These are phyloP conservation scores for Cladosporium colombiae DNA, from an alignment of 2,329 filamentous ascomycete species.

Conservation along the genomic window DNA sequence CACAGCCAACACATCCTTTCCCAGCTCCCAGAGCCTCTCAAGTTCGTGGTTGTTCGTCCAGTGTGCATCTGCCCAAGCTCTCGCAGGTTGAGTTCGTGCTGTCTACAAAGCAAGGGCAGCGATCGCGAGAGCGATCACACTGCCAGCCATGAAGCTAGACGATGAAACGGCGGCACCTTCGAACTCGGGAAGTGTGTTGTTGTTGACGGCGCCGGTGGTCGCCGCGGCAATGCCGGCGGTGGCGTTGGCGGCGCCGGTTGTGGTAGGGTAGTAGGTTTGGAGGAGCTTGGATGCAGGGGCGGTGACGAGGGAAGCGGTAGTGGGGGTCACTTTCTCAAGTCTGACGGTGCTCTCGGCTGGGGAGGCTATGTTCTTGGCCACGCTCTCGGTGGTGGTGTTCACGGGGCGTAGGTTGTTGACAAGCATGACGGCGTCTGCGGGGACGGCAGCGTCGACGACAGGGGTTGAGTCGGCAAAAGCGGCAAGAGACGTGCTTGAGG, in stretches of 20 bases:
- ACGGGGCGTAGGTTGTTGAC: conserved; percentile 2
- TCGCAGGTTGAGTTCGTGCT: not conserved
- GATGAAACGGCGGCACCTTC: conserved; percentile 16
- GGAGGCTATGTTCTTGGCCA: not conserved
- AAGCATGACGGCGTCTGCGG: not conserved
- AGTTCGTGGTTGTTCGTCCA: not conserved
- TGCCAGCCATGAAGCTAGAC: conserved; percentile 8
- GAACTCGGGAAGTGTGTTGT: conserved; percentile 18
- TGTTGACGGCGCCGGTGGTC: not conserved
- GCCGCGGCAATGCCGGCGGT: conserved; percentile 4
- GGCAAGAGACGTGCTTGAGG: not conserved
- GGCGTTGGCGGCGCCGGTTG: conserved; percentile 5
- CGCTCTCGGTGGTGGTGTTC: conserved; percentile 9
- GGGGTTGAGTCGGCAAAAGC: not conserved
- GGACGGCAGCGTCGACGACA: not conserved
- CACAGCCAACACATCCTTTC: conserved; percentile 6
- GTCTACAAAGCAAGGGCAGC: conserved; percentile 12
- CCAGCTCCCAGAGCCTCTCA: conserved; percentile 10
- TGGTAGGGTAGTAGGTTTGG: conserved; percentile 11
- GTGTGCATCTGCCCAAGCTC: not conserved
- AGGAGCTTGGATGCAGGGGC: not conserved
- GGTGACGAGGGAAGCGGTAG: not conserved
- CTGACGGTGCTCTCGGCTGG: not conserved
- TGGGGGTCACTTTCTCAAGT: not conserved
- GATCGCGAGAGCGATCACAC: conserved; percentile 12